Base-by-base conservation (phyloP, 1,139 yeast species). In the Candida sanyaensis region DNA sequence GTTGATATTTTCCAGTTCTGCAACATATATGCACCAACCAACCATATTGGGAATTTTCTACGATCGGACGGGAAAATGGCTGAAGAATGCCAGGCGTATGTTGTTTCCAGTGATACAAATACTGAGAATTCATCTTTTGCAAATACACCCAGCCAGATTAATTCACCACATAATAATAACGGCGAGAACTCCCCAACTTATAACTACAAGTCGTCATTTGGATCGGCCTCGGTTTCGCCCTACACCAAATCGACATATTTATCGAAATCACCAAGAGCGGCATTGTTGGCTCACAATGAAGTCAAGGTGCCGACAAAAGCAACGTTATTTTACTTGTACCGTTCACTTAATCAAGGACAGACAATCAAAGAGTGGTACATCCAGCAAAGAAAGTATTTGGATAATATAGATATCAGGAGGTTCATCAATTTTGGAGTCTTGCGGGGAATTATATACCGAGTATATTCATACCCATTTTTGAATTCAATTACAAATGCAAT, bases 21-120 rank as follows among this genome's bases (percentile, higher is more conserved):
- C 43, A 93, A 90, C 64, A 82, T 86, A 23, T 95, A 95, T 68
- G 96, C 97, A 0, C 90, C 96, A 6, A 90, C 98, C 0, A 85
- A 95, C 39, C 78, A 81, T 45, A 81, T 95, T 33, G 83, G 87
- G 2, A 68, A 75, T 43, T 88, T 95, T 57, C 71, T 89, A 42
- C 77, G 78, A 42, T 83, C 84, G 50, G 77, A 79, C 6, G 76
- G 77, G 1, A 52, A 50, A 38, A 76, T 91, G 78, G 88, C 92
- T n/a, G 78, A 80, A 27, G 95, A 90, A 55, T 92, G 97, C 61
- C 96, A 89, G 61, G 82, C 86, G 1, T 92, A 90, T 61, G 91
- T 91, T 2, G 72, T 82, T 3, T 64, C 74, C 28, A 55, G 52
- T 40, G 62, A 58, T 21, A 29, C 24, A 11, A 51, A 50, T 37